A percentile compares a stretch with the other conserved stretches of the same genome.
Evolutionary conservation across 164 flowering plant species (phyloP).

Genomic region (Piper longum): DNA sequence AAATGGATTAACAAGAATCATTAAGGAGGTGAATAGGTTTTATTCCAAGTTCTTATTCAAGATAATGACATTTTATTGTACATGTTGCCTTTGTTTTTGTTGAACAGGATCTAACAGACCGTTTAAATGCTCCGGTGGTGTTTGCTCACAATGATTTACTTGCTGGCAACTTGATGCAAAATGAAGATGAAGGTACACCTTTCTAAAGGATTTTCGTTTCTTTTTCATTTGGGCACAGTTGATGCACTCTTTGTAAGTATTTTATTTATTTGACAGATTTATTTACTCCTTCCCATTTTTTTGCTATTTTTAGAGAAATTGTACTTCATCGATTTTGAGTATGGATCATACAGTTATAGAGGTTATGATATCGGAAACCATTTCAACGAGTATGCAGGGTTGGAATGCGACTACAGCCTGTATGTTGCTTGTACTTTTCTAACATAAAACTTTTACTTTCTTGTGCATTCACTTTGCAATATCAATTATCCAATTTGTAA

Average conservation of each 20-base stretch:
- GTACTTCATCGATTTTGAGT: conserved; percentile 91
- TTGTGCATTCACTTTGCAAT: neutral
- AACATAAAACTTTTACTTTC: neutral
- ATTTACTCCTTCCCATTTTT: neutral
- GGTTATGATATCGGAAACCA: conserved; percentile 98
- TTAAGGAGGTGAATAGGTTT: too few species aligned
- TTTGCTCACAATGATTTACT: conserved; percentile 92
- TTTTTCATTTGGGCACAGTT: neutral
- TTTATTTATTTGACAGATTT: neutral
- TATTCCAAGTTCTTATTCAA: too few species aligned
- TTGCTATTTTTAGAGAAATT: conserved; percentile 45
- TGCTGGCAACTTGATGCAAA: conserved; percentile 87
- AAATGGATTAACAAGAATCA: too few species aligned
- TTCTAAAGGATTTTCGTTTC: neutral
- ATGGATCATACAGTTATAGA: conserved; percentile 87
- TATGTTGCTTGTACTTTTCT: conserved; percentile 17
- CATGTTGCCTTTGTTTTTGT: neutral
- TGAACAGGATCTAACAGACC: conserved; percentile 62
- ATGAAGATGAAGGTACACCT: conserved; percentile 66
- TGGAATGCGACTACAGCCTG: conserved; percentile 88
- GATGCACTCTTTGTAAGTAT: neutral
- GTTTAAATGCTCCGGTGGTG: conserved; percentile 72
- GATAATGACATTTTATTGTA: neutral
- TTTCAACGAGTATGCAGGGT: conserved; percentile 98
- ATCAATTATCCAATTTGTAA: too few species aligned